Evolutionary conservation across 345 rosid genomes (phyloP), one percentile per base, ranked within the genome.

Genomic region (Cardamine occulta): DNA sequence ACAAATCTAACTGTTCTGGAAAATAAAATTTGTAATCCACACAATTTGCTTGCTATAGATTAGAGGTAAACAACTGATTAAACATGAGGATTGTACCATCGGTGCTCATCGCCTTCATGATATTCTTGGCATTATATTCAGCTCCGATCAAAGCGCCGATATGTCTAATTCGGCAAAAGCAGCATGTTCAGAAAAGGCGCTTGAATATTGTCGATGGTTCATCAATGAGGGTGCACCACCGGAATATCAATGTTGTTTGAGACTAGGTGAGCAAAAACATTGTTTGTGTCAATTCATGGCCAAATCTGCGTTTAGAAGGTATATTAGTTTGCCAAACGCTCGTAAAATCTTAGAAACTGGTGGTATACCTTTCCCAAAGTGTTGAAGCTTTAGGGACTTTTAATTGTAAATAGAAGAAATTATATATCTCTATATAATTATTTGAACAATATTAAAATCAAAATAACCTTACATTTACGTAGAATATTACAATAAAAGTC

Each of bases 291-390:
- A 26, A 23, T 63, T 9, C 0, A 63, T 26, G 24, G 35, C 35
- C 15, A 26, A 39, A 13, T 49, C 54, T 14, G 14, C 11, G 23
- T 63, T 15, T 45, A 44, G n/a, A 14, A 4, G 8, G 34, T 40
- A 6, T 12, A 40, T 45, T 63, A 63, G 54, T 14, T 63, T 54
- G 2, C 4, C 35, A 44, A 63, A 17, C 1, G 37, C 23, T 44
- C 55, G 54, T 24, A 47, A n/a, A 39, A 15, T 63, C 29, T 39
- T 63, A 4, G 8, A 63, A 21, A 45, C 15, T 47, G 47, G 42
- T 47, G 28, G 69, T 29, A 12, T 29, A 7, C 14, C 24, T 44
- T 64, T 64, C 26, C 69, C 56, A 10, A 47, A 17, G 47, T 64
- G 69, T 64, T 40, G 18, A 37, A 8, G 63, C 1, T 18, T 58